Percentiles rank a stretch among this genome's conserved stretches.
Conservation (phyloP, 441 rosid species). For the Croton setiger region DNA sequence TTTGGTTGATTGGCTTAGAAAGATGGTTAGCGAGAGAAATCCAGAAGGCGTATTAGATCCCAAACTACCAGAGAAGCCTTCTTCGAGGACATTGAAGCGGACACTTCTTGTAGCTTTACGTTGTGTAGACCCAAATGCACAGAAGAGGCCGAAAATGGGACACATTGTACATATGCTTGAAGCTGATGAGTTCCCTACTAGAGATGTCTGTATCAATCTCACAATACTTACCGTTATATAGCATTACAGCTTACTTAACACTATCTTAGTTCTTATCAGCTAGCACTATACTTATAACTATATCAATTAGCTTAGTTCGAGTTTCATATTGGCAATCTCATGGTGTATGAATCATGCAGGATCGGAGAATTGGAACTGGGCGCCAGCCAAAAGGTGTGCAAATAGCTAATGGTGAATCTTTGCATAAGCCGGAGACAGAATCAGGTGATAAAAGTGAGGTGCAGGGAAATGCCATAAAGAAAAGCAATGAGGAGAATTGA, state of each 20-base stretch:
- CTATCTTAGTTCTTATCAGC: background rate
- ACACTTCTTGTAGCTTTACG: conserved; percentile 81
- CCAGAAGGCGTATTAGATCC: conserved; percentile 85
- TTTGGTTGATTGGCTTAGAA: conserved; percentile 85
- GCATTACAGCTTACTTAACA: background rate
- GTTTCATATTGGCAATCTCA: background rate
- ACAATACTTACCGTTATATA: too few species aligned
- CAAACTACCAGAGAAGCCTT: conserved; percentile 65
- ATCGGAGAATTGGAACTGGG: conserved; percentile 35
- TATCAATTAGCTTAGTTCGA: too few species aligned
- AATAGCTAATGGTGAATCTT: conserved; percentile 3
- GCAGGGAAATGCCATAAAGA: conserved; percentile 16
- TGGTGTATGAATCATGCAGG: conserved; percentile 32
- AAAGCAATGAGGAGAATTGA: conserved; percentile 9
- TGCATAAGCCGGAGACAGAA: conserved; percentile 29
- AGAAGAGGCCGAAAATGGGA: conserved; percentile 92
- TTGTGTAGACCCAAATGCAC: conserved; percentile 88
- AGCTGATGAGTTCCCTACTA: conserved; percentile 67
- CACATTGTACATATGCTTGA: conserved; percentile 95
- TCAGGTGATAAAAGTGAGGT: conserved; percentile 23
- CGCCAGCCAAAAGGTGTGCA: conserved; percentile 22
- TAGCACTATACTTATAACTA: background rate
- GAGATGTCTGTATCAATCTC: conserved; percentile 44
- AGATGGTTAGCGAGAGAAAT: conserved; percentile 66
- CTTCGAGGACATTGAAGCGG: conserved; percentile 70